Percentiles rank a stretch among this genome's conserved stretches.
Evolutionary conservation across 179 eudicot species (phyloP).

Genomic region (Sideroxylon spinosum): DNA sequence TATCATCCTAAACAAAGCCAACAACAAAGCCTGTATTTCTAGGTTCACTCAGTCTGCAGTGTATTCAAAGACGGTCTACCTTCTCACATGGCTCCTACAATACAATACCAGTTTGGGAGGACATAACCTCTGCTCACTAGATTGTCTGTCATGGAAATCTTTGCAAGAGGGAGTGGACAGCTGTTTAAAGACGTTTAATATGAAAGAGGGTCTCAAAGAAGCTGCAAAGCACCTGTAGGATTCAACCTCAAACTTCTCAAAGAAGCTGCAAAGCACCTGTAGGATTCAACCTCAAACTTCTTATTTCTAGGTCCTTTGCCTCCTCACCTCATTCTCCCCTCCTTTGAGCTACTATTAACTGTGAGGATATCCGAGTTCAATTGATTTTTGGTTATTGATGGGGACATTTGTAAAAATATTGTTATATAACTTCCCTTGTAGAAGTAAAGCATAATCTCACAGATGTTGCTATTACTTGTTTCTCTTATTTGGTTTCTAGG

Average conservation of each 20-base stretch:
- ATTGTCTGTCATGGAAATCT: not conserved
- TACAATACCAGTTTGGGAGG: too few species aligned
- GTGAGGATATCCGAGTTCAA: not conserved
- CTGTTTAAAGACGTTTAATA: not conserved
- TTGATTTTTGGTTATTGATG: conserved; percentile 1
- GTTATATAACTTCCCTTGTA: not conserved
- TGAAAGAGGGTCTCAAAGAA: not conserved
- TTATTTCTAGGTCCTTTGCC: not conserved
- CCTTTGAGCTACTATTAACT: not conserved
- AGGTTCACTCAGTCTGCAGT: too few species aligned
- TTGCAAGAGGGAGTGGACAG: not conserved
- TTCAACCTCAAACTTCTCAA: not conserved
- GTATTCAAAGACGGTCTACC: too few species aligned
- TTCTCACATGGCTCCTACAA: too few species aligned
- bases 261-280: not conserved
- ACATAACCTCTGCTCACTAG: not conserved
- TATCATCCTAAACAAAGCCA: too few species aligned
- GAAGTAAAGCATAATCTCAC: not conserved
- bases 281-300: not conserved
- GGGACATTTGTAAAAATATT: not conserved
- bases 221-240: not conserved
- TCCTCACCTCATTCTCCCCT: not conserved
- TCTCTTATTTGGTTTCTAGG: not conserved
- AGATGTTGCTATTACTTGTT: not conserved
- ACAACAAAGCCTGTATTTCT: too few species aligned